Conservation (phyloP, 352 stramenopile species). For the Globisporangium parvum region DNA sequence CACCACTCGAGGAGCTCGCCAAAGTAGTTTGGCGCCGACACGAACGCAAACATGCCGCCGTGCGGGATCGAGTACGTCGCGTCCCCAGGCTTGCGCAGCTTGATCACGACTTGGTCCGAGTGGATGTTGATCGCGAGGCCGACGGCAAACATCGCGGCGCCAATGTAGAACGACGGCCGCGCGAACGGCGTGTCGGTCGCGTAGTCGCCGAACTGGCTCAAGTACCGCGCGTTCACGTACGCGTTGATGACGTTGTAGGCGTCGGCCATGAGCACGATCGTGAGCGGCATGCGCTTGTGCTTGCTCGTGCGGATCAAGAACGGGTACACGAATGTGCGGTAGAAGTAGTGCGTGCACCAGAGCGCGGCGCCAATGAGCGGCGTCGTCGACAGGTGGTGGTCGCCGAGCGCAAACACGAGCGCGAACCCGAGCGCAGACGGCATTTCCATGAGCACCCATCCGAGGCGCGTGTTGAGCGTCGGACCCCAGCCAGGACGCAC, state of each 20-base stretch:
- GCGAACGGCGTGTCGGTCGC: conserved; percentile 21
- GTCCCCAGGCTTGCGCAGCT: conserved; percentile 51
- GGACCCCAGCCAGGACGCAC: conserved; percentile 48
- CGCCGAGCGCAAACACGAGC: conserved; percentile 37
- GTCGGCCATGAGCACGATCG: conserved; percentile 40
- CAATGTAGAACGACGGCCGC: conserved; percentile 47
- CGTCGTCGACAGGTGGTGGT: conserved; percentile 28
- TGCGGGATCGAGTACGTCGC: conserved; percentile 51
- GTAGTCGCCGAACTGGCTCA: conserved; percentile 62
- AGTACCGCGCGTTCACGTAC: conserved; percentile 61
- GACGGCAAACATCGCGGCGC: conserved; percentile 37
- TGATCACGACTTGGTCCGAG: conserved; percentile 63
- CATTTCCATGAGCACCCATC: conserved; percentile 71
- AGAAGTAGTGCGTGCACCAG: conserved; percentile 63
- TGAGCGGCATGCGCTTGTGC: conserved; percentile 57
- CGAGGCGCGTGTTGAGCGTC: conserved; percentile 44
- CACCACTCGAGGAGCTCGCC: conserved; percentile 72
- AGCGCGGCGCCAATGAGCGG: conserved; percentile 43
- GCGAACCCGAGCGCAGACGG: conserved; percentile 59
- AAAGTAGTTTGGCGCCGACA: conserved; percentile 77
- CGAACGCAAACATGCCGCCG: conserved; percentile 57
- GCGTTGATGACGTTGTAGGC: conserved; percentile 72
- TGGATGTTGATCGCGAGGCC: conserved; percentile 60
- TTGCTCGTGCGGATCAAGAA: conserved; percentile 53
- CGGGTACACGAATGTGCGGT: conserved; percentile 63